phyloP scores from a whole-genome alignment of 2,329 filamentous ascomycete species.

The Teratosphaeria gauchensis region DNA sequence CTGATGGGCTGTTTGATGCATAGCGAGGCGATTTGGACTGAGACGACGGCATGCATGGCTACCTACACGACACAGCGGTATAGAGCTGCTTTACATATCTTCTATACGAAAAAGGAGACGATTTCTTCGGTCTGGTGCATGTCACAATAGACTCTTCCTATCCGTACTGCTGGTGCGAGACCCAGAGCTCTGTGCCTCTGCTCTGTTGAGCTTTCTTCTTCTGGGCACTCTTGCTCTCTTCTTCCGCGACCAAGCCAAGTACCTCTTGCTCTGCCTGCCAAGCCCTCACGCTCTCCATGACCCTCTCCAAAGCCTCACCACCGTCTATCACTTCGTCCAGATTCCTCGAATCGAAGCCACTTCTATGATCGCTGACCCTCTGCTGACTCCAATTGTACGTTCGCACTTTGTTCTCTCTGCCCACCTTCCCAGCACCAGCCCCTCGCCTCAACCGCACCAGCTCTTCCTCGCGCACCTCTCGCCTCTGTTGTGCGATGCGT shows the following conservation, averaged over 20 bases:
- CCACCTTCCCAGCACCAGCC: conserved; percentile 70
- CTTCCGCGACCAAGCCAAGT: conserved; percentile 44
- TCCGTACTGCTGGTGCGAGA: background rate
- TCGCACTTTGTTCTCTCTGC: conserved; percentile 83
- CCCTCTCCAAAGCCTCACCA: conserved; percentile 57
- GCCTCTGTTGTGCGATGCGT: conserved; percentile 66
- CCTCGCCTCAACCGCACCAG: conserved; percentile 64
- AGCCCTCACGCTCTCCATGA: conserved; percentile 67
- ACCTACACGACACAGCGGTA: background rate
- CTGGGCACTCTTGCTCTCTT: conserved; percentile 8
- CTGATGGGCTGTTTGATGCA: background rate
- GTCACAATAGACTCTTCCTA: background rate
- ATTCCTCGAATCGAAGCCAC: conserved; percentile 68
- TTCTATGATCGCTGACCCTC: conserved; percentile 80
- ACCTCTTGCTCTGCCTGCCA: conserved; percentile 73
- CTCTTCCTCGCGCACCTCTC: conserved; percentile 77
- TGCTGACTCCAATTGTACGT: conserved; percentile 79
- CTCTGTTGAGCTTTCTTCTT: background rate
- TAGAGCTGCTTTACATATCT: background rate
- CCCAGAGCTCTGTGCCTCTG: background rate
- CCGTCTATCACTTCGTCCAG: conserved; percentile 72
- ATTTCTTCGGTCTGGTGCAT: background rate
- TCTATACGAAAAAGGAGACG: background rate
- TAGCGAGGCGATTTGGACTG: background rate
- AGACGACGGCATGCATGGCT: background rate